A percentile compares a stretch with the other conserved stretches of the same genome.
Evolutionary conservation across 176 grass and related monocot genomes (phyloP).

Genomic region (Oryza coarctata): DNA sequence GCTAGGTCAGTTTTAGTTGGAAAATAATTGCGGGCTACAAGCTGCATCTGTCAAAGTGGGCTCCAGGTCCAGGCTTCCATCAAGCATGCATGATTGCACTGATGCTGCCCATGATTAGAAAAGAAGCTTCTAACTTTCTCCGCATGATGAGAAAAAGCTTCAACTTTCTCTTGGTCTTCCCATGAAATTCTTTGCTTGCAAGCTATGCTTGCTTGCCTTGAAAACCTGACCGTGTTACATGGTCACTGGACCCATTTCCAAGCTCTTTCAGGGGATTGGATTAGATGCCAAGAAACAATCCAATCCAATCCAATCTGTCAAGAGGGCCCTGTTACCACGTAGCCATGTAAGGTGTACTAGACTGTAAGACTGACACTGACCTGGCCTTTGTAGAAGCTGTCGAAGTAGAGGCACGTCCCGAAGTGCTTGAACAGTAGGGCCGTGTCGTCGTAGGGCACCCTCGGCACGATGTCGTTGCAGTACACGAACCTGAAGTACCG

Average conservation of each 20-base stretch:
- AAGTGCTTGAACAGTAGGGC: conserved; percentile 74
- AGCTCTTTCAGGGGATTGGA: neutral
- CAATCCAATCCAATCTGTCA: neutral
- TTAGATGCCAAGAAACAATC: neutral
- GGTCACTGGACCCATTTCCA: neutral
- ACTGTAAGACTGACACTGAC: neutral
- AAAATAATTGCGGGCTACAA: neutral
- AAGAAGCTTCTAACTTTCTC: neutral
- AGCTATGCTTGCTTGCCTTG: conserved; percentile 37
- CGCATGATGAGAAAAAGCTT: no score
- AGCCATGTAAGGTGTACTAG: no score
- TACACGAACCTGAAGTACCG: conserved; percentile 78
- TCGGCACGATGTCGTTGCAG: conserved; percentile 72
- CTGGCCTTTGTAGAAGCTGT: conserved; percentile 70
- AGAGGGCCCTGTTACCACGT: neutral
- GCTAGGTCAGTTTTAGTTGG: neutral
- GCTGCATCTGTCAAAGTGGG: neutral
- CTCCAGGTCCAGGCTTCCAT: neutral
- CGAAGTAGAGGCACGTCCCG: conserved; percentile 65
- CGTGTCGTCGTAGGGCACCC: conserved; percentile 67
- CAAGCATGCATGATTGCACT: neutral
- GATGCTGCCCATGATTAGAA: neutral
- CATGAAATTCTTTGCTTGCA: conserved; percentile 31
- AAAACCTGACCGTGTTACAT: neutral
- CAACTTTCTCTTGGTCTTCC: neutral